phyloP scores from a whole-genome alignment of 192 early-diverging fungal genomes.

The Entomortierella parvispora region DNA sequence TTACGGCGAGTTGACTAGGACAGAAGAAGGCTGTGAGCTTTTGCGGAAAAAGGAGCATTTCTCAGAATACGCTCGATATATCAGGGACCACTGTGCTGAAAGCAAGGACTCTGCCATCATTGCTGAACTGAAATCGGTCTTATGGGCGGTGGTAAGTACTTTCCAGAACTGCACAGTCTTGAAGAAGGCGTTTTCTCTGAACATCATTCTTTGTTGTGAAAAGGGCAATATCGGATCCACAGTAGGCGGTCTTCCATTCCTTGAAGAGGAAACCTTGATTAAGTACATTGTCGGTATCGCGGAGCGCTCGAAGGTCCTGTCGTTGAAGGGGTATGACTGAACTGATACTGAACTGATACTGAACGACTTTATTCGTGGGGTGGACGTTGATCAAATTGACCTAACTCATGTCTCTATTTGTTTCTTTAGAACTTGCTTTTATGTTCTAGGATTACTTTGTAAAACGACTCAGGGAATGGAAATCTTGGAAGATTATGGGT shows the following conservation, averaged over 20 bases:
- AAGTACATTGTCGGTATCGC: slow-evolving; percentile 78
- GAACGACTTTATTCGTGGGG: no score
- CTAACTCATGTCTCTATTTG: background rate
- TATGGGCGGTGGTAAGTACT: slow-evolving; percentile 79
- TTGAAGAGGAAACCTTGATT: slow-evolving; percentile 77
- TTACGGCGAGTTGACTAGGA: slow-evolving; percentile 82
- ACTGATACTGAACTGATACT: no score
- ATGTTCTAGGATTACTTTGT: slow-evolving; percentile 76
- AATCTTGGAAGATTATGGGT: slow-evolving; percentile 74
- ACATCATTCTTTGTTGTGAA: background rate
- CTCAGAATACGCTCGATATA: slow-evolving; percentile 64
- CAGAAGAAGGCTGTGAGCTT: slow-evolving; percentile 74
- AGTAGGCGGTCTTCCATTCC: slow-evolving; percentile 70
- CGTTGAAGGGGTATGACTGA: slow-evolving; percentile 73
- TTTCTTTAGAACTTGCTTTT: slow-evolving; percentile 73
- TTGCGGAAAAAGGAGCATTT: slow-evolving; percentile 77
- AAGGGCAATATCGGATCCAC: slow-evolving; percentile 83
- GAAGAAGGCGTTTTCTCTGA: background rate
- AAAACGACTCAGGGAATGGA: slow-evolving; percentile 78
- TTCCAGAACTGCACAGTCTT: background rate
- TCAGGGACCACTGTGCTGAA: slow-evolving; percentile 61
- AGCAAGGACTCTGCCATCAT: slow-evolving; percentile 51
- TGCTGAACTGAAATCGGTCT: slow-evolving; percentile 71
- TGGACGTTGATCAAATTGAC: no score
- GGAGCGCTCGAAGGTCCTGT: slow-evolving; percentile 71